Evolutionary conservation across 257 asterid genomes (phyloP).

Genomic region (Leptodermis oblonga): DNA sequence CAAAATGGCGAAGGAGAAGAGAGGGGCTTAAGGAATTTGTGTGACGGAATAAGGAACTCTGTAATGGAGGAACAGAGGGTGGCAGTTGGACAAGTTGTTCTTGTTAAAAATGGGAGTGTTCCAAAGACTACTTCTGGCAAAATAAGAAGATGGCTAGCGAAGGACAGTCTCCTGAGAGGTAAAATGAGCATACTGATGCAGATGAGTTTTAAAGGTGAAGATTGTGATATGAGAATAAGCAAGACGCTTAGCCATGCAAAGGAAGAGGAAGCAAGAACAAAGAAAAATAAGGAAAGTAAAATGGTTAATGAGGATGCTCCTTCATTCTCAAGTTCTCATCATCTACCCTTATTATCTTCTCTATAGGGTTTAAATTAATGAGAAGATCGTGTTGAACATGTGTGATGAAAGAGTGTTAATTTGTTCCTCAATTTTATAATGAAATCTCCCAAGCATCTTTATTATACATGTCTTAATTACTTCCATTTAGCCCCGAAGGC

Average conservation of each 20-base stretch:
- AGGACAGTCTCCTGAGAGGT: constrained; percentile 30
- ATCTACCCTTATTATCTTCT: constrained; percentile 34
- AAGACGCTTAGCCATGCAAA: constrained; percentile 11
- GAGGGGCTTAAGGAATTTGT: constrained; percentile 22
- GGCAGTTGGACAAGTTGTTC: constrained; percentile 46
- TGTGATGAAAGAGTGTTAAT: too few species aligned
- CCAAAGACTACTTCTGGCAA: constrained; percentile 90
- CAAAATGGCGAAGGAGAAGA: constrained; percentile 22
- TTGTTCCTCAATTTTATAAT: too few species aligned
- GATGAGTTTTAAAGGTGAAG: constrained; percentile 30
- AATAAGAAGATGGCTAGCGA: constrained; percentile 64
- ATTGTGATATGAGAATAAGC: constrained; percentile 3
- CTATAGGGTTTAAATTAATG: constrained; percentile 35
- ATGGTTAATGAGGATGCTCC: constrained; percentile 4
- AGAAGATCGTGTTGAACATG: too few species aligned
- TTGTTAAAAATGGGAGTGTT: constrained; percentile 50
- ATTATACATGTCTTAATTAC: too few species aligned
- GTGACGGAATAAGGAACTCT: constrained; percentile 42
- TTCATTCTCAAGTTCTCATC: constrained; percentile 19
- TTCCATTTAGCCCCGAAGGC: too few species aligned
- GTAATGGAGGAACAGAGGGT: constrained; percentile 33
- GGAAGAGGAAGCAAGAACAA: constrained; percentile 10
- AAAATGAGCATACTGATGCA: constrained; percentile 40
- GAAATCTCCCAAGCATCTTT: too few species aligned
- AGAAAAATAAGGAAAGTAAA: constrained; percentile 3